These are phyloP conservation scores for Penicillium ucsense DNA, from an alignment of 495 filamentous ascomycete genomes.

Conservation along the genomic window DNA sequence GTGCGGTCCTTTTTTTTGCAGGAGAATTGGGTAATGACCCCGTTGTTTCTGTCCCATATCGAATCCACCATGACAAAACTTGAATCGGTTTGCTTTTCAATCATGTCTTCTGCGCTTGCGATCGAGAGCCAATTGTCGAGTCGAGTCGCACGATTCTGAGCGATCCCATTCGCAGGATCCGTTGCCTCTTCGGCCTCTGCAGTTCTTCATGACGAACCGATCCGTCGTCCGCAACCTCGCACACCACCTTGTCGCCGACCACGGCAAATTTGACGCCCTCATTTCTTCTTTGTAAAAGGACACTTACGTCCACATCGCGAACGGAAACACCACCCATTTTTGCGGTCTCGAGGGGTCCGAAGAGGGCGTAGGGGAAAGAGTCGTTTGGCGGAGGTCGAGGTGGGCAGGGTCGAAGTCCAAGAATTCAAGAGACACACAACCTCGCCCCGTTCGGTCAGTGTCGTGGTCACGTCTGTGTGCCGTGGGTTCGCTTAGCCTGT, in stretches of 20 bases:
- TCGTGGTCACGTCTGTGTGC: conserved; percentile 24
- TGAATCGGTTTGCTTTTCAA: too few relatives aligned
- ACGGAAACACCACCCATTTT: conserved; percentile 81
- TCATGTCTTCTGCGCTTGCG: too few relatives aligned
- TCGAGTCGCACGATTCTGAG: not conserved
- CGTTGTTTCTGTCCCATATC: not conserved
- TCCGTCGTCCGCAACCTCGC: conserved; percentile 6
- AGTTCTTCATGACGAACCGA: conserved; percentile 12
- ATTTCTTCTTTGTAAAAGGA: conserved; percentile 9
- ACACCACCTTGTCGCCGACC: conserved; percentile 13
- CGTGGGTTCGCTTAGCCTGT: conserved; percentile 34
- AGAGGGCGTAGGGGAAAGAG: conserved; percentile 26
- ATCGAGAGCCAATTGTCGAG: too few relatives aligned
- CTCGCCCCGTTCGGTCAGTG: conserved; percentile 21
- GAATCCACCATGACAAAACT: not conserved
- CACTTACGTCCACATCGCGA: conserved; percentile 84
- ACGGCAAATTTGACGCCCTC: conserved; percentile 5
- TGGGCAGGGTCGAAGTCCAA: conserved; percentile 33
- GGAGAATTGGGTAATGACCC: too few relatives aligned
- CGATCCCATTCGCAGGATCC: not conserved
- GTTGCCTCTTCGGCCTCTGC: not conserved
- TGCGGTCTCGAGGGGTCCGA: conserved; percentile 41
- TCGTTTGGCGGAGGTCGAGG: conserved; percentile 31
- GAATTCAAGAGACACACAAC: conserved; percentile 34
- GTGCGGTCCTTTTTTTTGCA: too few relatives aligned